phyloP scores from a whole-genome alignment of 805 yeast genomes.

The Kodamaea jinghongensis region DNA sequence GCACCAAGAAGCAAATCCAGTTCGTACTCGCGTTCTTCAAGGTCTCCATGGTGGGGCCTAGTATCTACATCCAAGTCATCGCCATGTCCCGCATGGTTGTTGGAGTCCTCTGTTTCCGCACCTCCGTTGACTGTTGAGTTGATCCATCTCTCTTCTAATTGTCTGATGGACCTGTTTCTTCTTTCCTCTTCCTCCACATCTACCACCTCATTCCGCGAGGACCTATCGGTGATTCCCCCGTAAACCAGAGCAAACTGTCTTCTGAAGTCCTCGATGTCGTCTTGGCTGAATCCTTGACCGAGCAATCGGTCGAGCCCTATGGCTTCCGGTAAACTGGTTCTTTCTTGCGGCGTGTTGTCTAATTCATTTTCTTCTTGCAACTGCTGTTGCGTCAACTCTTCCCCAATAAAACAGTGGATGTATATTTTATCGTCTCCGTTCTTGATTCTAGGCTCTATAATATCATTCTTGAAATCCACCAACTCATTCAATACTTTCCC shows the following conservation, averaged over 20 bases:
- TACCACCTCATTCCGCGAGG: constrained; percentile 19
- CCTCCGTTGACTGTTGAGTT: constrained; percentile 57
- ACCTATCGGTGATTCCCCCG: constrained; percentile 12
- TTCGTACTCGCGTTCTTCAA: constrained; percentile 41
- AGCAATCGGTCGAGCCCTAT: constrained; percentile 83
- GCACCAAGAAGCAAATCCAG: constrained; percentile 46
- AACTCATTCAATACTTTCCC: constrained; percentile 63
- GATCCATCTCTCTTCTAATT: constrained; percentile 85
- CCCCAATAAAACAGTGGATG: constrained; percentile 80
- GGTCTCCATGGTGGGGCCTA: constrained; percentile 17
- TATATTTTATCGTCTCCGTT: constrained; percentile 38
- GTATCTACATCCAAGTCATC: constrained; percentile 8
- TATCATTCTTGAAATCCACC: constrained; percentile 53
- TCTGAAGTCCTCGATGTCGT: constrained; percentile 70
- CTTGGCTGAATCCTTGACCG: constrained; percentile 78
- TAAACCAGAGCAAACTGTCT: constrained; percentile 71
- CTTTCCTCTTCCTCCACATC: constrained; percentile 45
- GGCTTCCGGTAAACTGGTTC: constrained; percentile 60
- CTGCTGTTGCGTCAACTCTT: constrained; percentile 51
- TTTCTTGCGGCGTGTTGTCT: constrained; percentile 50
- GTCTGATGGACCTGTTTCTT: constrained; percentile 43
- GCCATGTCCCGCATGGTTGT: constrained; percentile 4
- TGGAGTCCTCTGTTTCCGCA: constrained; percentile 32
- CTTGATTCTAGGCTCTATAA: constrained; percentile 31
- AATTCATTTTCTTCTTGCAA: constrained; percentile 49